Evolutionary conservation across 164 flowering plant species (phyloP).

Genomic region (Vitis labrusca): DNA sequence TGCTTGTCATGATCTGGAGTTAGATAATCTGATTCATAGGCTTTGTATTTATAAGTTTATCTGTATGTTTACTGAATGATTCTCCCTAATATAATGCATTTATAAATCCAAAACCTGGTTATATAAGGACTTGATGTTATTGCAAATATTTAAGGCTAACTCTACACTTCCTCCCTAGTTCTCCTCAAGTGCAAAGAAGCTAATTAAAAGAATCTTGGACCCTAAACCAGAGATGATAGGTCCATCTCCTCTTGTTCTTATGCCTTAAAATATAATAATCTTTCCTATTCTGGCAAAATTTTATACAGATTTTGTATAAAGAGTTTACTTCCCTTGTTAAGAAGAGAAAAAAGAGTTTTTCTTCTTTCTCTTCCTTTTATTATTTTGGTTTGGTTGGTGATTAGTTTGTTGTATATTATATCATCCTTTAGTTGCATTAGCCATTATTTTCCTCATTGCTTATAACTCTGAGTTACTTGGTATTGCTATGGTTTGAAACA

Average conservation of each 20-base stretch:
- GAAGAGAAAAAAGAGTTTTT: too few species aligned
- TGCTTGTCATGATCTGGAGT: too few species aligned
- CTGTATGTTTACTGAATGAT: too few species aligned
- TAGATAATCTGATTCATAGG: too few species aligned
- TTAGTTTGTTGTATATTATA: not conserved
- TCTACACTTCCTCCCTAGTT: constrained; percentile 91
- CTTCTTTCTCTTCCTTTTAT: too few species aligned
- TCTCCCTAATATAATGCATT: not conserved
- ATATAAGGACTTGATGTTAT: not conserved
- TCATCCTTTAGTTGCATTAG: not conserved
- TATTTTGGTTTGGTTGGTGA: not conserved
- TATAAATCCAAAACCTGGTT: not conserved
- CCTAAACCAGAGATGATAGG: constrained; percentile 80
- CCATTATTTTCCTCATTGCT: not conserved
- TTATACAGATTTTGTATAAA: not conserved
- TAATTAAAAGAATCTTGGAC: constrained; percentile 81
- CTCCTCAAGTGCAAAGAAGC: constrained; percentile 86
- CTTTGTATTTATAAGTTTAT: too few species aligned
- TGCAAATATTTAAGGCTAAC: constrained; percentile 85
- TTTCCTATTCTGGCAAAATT: not conserved
- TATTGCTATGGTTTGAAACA: constrained; percentile 30
- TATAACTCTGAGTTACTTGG: constrained; percentile 1
- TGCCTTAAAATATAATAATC: not conserved
- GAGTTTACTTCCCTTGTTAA: too few species aligned
- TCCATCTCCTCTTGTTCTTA: constrained; percentile 3